Evolutionary conservation across 495 filamentous ascomycete genomes (phyloP).

Genomic region (Eremomyces bilateralis): DNA sequence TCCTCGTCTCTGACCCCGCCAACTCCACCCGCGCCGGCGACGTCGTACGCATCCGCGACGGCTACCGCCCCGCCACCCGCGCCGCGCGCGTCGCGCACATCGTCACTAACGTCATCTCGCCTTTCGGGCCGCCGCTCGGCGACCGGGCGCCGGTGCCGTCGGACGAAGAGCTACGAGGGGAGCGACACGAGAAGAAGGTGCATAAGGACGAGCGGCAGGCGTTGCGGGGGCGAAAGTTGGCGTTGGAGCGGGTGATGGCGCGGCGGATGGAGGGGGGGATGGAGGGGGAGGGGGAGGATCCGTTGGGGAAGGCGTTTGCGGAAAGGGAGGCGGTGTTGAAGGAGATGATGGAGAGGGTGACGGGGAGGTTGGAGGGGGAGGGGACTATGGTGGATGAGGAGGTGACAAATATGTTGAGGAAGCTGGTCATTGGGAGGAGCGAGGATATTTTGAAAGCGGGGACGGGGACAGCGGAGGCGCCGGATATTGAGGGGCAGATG

Average conservation of each 20-base stretch:
- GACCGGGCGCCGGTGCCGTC: constrained; percentile 41
- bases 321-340: no score
- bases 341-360: no score
- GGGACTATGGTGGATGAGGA: no score
- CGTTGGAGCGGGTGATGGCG: background rate
- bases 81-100: constrained; percentile 51
- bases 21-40: constrained; percentile 56
- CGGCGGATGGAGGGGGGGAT: no score
- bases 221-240: constrained; percentile 1
- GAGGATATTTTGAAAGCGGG: no score
- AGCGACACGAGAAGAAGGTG: constrained; percentile 22
- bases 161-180: constrained; percentile 34
- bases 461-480: no score
- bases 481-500: no score
- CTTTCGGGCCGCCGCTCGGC: constrained; percentile 39
- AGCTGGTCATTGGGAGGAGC: no score
- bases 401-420: no score
- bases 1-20: constrained; percentile 54
- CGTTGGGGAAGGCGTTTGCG: no score
- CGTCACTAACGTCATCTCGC: constrained; percentile 55
- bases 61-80: constrained; percentile 35
- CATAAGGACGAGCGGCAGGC: constrained; percentile 15
- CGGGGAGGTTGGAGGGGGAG: no score
- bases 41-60: constrained; percentile 54
- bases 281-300: no score